Evolutionary conservation across 2,329 filamentous ascomycete genomes (phyloP), one percentile per base, ranked within the genome.

Genomic region (Colletotrichum costaricense): DNA sequence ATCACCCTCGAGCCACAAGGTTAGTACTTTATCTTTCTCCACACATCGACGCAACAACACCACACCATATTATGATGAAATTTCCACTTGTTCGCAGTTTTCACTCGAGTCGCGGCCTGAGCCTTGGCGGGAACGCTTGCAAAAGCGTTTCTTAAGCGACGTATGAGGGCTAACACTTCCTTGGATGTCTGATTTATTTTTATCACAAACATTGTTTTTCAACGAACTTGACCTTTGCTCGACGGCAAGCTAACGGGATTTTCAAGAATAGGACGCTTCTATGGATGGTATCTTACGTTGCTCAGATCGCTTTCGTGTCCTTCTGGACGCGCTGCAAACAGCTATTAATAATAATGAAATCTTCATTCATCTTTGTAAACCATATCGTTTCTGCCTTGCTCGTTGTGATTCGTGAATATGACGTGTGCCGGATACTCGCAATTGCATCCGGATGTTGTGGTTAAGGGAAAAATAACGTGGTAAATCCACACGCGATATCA

Each of bases 11-110:
- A 33, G n/a, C 19, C 33, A 67, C 14, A 60, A 80, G 80, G 83
- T 84, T 67, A 81, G 83, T 83, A n/a, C 42, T 11, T 71, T 26
- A 55, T 24, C 12, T 59, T 19, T 49, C 46, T 63, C 64, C 63
- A 68, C 62, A 19, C 42, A 65, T 35, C 35, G 8, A 52, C 63
- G 69, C 59, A 63, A 42, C 67, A 60, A 63, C 68, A 28, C 67
- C 60, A 62, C 67, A 66, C 77, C 72, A 75, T 73, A 72, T 64
- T 79, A 91, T 93, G 92, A 94, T 93, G 91, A 93, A 93, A 92
- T 83, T 89, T 89, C 87, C 91, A 89, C 83, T 16, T 88, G 94
- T 94, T 95, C 93, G 93, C 93, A 95, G 93, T 95, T 95, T 95
- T 91, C 93, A 94, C 93, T 93, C 87, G 91, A 93, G 91, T 88